Evolutionary conservation across 2,329 filamentous ascomycete genomes (phyloP).

Genomic region (Bisporella sp.): DNA sequence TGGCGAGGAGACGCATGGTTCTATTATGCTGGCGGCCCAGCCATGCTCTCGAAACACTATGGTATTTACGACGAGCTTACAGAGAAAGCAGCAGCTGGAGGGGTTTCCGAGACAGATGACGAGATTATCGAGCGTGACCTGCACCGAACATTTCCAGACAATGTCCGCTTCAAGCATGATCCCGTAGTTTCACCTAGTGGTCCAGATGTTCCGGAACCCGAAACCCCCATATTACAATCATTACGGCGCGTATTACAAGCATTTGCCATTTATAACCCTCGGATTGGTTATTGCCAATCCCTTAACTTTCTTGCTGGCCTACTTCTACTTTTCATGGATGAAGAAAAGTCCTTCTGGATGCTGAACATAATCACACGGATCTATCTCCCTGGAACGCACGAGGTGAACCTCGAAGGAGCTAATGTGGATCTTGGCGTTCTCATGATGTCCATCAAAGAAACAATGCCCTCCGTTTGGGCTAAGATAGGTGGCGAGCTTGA

Average conservation of each 20-base stretch:
- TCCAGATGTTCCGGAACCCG: conserved; percentile 29
- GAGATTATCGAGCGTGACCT: conserved; percentile 93
- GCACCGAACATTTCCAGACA: conserved; percentile 91
- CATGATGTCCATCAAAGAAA: conserved; percentile 79
- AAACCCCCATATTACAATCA: conserved; percentile 73
- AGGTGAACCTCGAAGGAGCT: conserved; percentile 80
- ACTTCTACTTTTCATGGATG: conserved; percentile 78
- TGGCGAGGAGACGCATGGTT: conserved; percentile 97
- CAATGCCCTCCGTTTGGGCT: conserved; percentile 75
- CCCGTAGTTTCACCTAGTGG: conserved; percentile 15
- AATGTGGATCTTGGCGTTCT: conserved; percentile 92
- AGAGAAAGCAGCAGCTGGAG: conserved; percentile 53
- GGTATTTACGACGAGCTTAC: conserved; percentile 68
- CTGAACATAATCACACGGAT: conserved; percentile 85
- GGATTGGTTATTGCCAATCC: conserved; percentile 91
- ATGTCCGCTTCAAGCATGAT: conserved; percentile 75
- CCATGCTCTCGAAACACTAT: conserved; percentile 66
- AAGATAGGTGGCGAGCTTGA: conserved; percentile 80
- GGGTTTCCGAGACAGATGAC: conserved; percentile 63
- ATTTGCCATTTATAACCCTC: conserved; percentile 84
- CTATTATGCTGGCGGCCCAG: conserved; percentile 85
- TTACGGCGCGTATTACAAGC: conserved; percentile 81
- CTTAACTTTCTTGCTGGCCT: conserved; percentile 92
- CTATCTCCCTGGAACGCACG: conserved; percentile 87
- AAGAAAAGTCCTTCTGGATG: conserved; percentile 89